These are phyloP conservation scores for Pythium phragmitis DNA, from an alignment of 352 stramenopile genomes.

Conservation along the genomic window DNA sequence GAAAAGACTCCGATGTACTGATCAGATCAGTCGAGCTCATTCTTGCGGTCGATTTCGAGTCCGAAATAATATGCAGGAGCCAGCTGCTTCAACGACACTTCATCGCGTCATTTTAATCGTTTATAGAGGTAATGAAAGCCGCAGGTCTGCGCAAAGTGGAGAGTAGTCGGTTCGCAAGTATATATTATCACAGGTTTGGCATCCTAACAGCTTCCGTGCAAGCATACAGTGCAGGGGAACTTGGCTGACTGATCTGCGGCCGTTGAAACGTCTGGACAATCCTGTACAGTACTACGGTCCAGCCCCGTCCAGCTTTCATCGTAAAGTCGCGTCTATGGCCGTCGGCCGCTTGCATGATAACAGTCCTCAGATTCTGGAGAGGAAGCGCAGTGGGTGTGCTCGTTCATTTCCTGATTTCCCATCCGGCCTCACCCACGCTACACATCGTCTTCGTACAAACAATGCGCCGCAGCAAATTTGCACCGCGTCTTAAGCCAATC, in stretches of 20 bases:
- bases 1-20: not conserved
- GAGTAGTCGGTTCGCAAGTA: conserved; percentile 6
- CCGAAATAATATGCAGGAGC: not conserved
- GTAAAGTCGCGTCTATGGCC: not conserved
- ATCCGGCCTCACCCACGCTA: not conserved
- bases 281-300: not conserved
- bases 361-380: not conserved
- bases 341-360: not conserved
- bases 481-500: conserved; percentile 53
- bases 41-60: not conserved
- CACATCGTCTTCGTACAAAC: not conserved
- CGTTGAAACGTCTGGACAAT: not conserved
- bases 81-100: conserved; percentile 14
- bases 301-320: not conserved
- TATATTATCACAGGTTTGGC: conserved; percentile 1
- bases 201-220: conserved; percentile 7
- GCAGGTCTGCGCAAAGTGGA: not conserved
- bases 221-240: not conserved
- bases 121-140: not conserved
- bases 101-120: not conserved
- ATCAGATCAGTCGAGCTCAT: not conserved
- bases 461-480: conserved; percentile 51
- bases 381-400: not conserved
- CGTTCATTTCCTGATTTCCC: conserved; percentile 12
- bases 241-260: conserved; percentile 1